Percentiles rank a stretch among this genome's conserved stretches.
Evolutionary conservation across 169 alveolate species (phyloP).

Genomic region (Eimeria necatrix): DNA sequence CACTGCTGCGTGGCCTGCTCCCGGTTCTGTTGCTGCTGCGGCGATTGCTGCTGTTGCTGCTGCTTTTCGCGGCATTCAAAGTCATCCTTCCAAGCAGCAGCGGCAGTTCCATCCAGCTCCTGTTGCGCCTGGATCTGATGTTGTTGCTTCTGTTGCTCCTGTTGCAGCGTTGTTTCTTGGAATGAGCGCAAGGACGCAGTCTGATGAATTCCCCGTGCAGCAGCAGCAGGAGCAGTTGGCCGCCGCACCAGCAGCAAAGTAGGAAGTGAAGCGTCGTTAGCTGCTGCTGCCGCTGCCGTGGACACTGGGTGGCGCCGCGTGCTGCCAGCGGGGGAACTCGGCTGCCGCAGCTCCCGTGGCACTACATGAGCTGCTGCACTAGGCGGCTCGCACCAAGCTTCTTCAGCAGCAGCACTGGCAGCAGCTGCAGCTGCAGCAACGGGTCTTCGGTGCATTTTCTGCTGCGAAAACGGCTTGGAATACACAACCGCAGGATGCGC

Average conservation of each 20-base stretch:
- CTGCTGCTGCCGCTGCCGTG: background rate
- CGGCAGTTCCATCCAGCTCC: background rate
- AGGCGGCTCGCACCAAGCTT: background rate
- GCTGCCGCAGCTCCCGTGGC: background rate
- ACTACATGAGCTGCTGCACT: background rate
- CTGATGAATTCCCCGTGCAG: background rate
- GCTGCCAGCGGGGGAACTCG: background rate
- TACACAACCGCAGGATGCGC: no score
- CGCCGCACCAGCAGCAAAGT: background rate
- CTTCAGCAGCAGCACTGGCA: background rate
- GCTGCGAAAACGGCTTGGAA: no score
- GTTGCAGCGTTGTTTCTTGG: background rate
- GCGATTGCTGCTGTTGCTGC: background rate
- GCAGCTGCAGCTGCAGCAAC: background rate
- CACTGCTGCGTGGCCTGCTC: background rate
- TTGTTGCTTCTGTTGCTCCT: background rate
- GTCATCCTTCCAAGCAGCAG: background rate
- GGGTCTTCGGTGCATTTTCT: background rate
- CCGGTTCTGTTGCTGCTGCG: background rate
- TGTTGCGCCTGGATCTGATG: background rate
- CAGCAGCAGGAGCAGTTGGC: background rate
- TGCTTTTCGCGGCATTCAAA: background rate
- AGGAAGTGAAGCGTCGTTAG: background rate
- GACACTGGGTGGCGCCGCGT: background rate
- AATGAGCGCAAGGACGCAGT: background rate